A percentile compares a stretch with the other conserved stretches of the same genome.
phyloP scores from a whole-genome alignment of 2,329 filamentous ascomycete genomes.

The Pseudogymnoascus sp. region DNA sequence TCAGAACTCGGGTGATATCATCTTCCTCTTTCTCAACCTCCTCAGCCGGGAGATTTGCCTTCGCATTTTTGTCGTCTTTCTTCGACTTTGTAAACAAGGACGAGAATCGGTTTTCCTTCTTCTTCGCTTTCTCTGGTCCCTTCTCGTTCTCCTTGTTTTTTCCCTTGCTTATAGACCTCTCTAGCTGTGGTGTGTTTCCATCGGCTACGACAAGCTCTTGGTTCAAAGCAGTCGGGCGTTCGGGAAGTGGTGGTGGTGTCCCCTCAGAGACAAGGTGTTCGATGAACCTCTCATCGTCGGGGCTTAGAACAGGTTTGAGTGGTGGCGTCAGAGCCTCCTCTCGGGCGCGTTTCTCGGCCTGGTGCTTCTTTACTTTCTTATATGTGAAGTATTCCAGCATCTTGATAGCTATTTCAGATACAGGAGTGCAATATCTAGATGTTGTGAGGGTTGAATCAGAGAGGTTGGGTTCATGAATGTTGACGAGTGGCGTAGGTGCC shows the following conservation, averaged over 20 bases:
- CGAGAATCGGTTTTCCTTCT: conserved; percentile 36
- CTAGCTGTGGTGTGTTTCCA: background rate
- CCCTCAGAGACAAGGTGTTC: conserved; percentile 46
- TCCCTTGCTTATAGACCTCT: conserved; percentile 17
- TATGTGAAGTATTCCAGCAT: conserved; percentile 60
- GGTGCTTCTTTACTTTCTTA: conserved; percentile 57
- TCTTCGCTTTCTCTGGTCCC: conserved; percentile 26
- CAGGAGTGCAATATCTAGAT: background rate
- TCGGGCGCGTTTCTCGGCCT: conserved; percentile 39
- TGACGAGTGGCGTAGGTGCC: background rate
- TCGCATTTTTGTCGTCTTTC: conserved; percentile 33
- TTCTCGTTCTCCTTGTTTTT: conserved; percentile 30
- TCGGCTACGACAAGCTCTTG: conserved; percentile 19
- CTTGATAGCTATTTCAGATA: conserved; percentile 12
- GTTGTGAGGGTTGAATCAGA: background rate
- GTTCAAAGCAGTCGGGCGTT: conserved; percentile 19
- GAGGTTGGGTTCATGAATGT: background rate
- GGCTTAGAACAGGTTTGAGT: conserved; percentile 42
- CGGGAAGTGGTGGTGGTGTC: conserved; percentile 47
- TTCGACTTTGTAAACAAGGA: conserved; percentile 33
- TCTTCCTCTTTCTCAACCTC: conserved; percentile 51
- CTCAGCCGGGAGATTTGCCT: conserved; percentile 28
- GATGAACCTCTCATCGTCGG: conserved; percentile 54
- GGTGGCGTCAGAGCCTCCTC: conserved; percentile 15
- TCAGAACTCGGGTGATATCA: conserved; percentile 73